Evolutionary conservation across 257 asterid species (phyloP).

Genomic region (Ajuga chamaepitys): DNA sequence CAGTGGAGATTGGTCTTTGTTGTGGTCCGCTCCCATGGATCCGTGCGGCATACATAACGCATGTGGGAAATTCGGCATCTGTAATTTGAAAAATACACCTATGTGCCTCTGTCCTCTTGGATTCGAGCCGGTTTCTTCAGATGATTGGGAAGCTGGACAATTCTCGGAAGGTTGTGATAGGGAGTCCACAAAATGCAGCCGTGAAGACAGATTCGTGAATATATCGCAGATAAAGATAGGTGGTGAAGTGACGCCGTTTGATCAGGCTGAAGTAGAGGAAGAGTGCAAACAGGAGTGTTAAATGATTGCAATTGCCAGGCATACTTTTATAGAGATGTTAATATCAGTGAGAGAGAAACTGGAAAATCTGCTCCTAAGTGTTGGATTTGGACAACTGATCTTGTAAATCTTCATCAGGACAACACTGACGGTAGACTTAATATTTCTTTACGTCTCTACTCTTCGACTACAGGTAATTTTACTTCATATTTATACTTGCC

Average conservation of each 20-base stretch:
- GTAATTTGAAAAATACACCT: not conserved
- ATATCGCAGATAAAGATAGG: not conserved
- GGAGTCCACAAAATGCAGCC: not conserved
- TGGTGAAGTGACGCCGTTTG: not conserved
- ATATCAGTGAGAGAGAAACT: not conserved
- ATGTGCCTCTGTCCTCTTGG: constrained; percentile 31
- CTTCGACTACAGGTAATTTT: constrained; percentile 15
- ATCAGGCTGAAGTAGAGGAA: not conserved
- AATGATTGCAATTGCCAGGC: constrained; percentile 20
- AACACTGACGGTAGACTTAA: not conserved
- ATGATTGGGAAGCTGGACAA: not conserved
- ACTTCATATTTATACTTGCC: not conserved
- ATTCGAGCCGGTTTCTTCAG: not conserved
- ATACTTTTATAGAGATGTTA: not conserved
- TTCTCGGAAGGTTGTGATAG: constrained; percentile 15
- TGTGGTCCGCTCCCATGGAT: constrained; percentile 19
- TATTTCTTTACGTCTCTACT: constrained; percentile 19
- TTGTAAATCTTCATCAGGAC: constrained; percentile 15
- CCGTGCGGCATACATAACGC: constrained; percentile 3
- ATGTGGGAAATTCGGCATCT: constrained; percentile 30
- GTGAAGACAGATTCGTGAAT: constrained; percentile 1
- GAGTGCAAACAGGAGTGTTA: constrained; percentile 22
- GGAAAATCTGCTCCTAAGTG: not conserved
- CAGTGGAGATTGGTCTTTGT: not conserved
- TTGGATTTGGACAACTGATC: constrained; percentile 15